Percentiles rank a stretch among this genome's conserved stretches.
Evolutionary conservation across 1,284 basidiomycete species (phyloP).

Genomic region (Melampsora americana): DNA sequence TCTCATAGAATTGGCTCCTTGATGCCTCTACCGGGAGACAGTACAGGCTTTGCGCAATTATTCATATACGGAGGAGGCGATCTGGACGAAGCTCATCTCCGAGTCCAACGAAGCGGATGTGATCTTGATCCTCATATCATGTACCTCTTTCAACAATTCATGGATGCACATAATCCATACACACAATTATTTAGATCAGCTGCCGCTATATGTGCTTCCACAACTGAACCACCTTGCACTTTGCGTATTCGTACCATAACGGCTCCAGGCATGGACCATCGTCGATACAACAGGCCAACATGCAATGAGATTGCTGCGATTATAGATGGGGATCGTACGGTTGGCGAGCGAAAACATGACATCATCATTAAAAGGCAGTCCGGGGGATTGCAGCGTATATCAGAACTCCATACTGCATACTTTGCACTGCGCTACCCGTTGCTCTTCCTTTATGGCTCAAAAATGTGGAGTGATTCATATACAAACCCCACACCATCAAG

Average conservation of each 20-base stretch:
- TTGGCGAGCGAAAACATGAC: background rate
- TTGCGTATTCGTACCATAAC: background rate
- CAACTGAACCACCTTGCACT: background rate
- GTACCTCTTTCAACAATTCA: background rate
- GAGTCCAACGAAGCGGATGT: background rate
- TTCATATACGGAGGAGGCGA: background rate
- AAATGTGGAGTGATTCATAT: background rate
- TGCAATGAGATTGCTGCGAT: background rate
- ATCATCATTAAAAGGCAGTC: background rate
- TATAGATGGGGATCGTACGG: background rate
- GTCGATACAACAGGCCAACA: background rate
- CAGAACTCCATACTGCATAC: slow-evolving; percentile 5
- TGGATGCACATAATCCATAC: slow-evolving; percentile 20
- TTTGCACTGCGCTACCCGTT: slow-evolving; percentile 10
- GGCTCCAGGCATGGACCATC: background rate
- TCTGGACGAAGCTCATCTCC: background rate
- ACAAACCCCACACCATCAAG: background rate
- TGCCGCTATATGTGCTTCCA: background rate
- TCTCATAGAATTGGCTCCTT: too few relatives aligned
- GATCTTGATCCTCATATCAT: background rate
- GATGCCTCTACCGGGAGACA: too few relatives aligned
- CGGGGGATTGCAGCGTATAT: background rate
- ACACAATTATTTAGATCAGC: background rate
- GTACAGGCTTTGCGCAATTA: slow-evolving; percentile 4
- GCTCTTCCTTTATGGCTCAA: background rate